Evolutionary conservation across 176 grass and related monocot species (phyloP), one percentile per base, ranked within the genome.

Genomic region (Triticum urartu): DNA sequence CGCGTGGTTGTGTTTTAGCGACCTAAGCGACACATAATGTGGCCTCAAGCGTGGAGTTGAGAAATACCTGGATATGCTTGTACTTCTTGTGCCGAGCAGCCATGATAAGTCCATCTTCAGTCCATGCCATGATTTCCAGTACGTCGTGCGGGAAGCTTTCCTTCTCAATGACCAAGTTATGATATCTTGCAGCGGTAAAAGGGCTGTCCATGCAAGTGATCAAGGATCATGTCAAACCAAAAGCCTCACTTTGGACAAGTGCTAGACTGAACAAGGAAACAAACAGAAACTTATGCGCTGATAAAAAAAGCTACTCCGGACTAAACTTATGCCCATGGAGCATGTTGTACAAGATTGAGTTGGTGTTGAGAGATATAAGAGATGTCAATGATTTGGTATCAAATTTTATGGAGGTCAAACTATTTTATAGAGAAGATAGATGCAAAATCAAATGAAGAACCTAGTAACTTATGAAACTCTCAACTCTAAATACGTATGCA

Each of bases 141-240:
- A 78, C 86, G 36, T 95, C 93, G 24, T 86, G 81, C 35, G 93
- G 96, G 62, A 98, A 98, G 74, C 72, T 98, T 58, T 95, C 91
- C 72, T 98, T 26, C 78, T 98, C 96, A 28, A 98, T 98, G 63
- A 98, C 93, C 77, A 98, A 86, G 64, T 93, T 98, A 74, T 98
- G 96, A 73, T 98, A 98, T 89, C 96, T 92, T 4, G 93, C 94
- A 35, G 91, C 96, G 0, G 78, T 91, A 61, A 98, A 98, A 33
- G 96, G 96, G 85, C 96, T 98, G 89, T 82, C 75, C 71, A 82
- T 87, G 36, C 36, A 85, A 88, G 72, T n/a, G 59, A 52, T 17
- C 14, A 0, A 70, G 18, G 7, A 20, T 88, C 58, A 42, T 28
- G 66, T 83, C 25, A 82, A 50, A 78, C 43, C 62, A 0, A 75